Percentiles rank a stretch among this genome's conserved stretches.
Evolutionary conservation across 352 stramenopile species (phyloP).

Genomic region (Phytopythium cucurbitacearum): DNA sequence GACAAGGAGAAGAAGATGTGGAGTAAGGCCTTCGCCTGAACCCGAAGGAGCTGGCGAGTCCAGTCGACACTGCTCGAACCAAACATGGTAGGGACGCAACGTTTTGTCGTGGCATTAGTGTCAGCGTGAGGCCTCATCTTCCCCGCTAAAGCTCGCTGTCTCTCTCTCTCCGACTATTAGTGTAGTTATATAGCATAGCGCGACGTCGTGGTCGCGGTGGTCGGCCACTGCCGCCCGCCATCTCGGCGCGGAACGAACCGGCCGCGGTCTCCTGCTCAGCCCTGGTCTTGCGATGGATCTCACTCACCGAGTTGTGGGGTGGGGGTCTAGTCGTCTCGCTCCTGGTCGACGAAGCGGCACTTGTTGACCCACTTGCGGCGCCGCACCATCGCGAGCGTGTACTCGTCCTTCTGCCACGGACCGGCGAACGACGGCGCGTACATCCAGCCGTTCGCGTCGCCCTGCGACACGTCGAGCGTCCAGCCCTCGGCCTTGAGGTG

Average conservation of each 20-base stretch:
- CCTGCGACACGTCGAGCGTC: conserved; percentile 70
- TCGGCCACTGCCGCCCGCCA: too few species aligned
- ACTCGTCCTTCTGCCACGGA: conserved; percentile 71
- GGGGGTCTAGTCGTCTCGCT: conserved; percentile 1
- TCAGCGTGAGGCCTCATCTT: too few species aligned
- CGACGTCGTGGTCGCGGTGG: too few species aligned
- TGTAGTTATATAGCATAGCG: too few species aligned
- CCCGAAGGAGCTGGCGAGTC: neutral
- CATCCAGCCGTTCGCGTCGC: conserved; percentile 82
- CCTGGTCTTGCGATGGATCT: too few species aligned
- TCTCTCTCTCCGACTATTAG: too few species aligned
- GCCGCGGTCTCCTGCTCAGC: too few species aligned
- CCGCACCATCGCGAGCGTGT: conserved; percentile 73
- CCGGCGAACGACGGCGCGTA: conserved; percentile 75
- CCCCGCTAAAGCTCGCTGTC: too few species aligned
- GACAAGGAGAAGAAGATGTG: conserved; percentile 92
- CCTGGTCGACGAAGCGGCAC: conserved; percentile 19
- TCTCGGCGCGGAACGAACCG: too few species aligned
- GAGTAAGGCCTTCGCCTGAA: conserved; percentile 76
- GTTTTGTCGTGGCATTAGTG: neutral
- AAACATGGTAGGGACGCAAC: conserved; percentile 1
- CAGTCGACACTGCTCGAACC: neutral
- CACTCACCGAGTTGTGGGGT: neutral
- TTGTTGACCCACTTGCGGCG: conserved; percentile 84
- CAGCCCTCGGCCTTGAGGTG: conserved; percentile 61